phyloP scores from a whole-genome alignment of 2,329 filamentous ascomycete genomes.

The Epicoccum nigrum region DNA sequence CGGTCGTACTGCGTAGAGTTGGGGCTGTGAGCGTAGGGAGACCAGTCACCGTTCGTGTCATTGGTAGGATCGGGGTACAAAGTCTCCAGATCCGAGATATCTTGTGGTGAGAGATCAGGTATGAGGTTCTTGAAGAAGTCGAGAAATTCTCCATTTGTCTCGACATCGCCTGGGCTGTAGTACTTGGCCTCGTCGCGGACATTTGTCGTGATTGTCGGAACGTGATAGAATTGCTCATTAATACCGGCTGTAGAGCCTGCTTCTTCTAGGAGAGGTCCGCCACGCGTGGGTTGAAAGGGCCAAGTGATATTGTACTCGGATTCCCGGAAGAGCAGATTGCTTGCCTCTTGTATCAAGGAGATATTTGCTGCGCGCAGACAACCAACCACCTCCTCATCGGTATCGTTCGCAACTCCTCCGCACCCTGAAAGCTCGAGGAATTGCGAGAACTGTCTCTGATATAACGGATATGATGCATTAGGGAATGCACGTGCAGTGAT shows the following conservation, averaged over 20 bases:
- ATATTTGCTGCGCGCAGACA: conserved; percentile 51
- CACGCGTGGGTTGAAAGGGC: conserved; percentile 55
- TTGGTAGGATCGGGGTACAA: conserved; percentile 35
- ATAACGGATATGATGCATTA: conserved; percentile 35
- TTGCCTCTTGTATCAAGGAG: conserved; percentile 44
- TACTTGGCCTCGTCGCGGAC: conserved; percentile 43
- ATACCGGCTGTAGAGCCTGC: conserved; percentile 46
- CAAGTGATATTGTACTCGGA: conserved; percentile 50
- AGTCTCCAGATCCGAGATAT: conserved; percentile 26
- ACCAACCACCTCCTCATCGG: conserved; percentile 40
- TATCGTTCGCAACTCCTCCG: conserved; percentile 23
- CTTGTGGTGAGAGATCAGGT: conserved; percentile 22
- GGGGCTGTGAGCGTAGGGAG: conserved; percentile 49
- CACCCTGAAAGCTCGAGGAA: conserved; percentile 29
- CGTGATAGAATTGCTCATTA: conserved; percentile 32
- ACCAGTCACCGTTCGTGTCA: conserved; percentile 18
- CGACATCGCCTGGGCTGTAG: conserved; percentile 33
- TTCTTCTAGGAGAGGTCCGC: conserved; percentile 53
- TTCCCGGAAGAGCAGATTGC: conserved; percentile 41
- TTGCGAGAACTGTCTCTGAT: conserved; percentile 31
- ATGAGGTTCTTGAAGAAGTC: conserved; percentile 33
- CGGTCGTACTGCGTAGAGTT: conserved; percentile 55
- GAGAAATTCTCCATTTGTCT: conserved; percentile 44
- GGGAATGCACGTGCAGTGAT: conserved; percentile 38
- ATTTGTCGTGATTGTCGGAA: conserved; percentile 38